phyloP scores from a whole-genome alignment of 345 rosid genomes.

The Linum usitatissimum region DNA sequence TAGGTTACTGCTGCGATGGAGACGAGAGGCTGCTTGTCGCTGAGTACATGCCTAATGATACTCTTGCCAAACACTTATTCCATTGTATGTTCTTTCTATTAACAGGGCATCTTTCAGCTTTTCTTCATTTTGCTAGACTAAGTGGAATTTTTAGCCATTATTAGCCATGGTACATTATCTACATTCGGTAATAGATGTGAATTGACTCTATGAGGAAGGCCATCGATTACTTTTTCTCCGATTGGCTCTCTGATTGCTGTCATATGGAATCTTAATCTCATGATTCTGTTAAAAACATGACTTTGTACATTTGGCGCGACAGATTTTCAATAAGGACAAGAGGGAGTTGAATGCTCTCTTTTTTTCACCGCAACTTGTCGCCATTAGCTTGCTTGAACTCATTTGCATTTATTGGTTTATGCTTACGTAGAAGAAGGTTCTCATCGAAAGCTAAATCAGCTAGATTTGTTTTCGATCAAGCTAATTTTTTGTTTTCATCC shows the following conservation, averaged over 20 bases:
- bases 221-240: neutral
- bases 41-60: constrained; percentile 80
- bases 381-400: neutral
- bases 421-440: neutral
- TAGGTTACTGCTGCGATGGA: constrained; percentile 91
- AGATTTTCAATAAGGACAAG: neutral
- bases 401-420: neutral
- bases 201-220: neutral
- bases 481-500: neutral
- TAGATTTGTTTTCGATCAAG: neutral
- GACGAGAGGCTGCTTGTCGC: constrained; percentile 91
- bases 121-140: neutral
- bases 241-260: neutral
- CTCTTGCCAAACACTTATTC: constrained; percentile 72
- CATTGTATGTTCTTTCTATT: constrained; percentile 51
- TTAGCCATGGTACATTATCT: neutral
- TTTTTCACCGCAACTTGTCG: neutral
- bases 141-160: neutral
- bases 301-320: neutral
- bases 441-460: neutral
- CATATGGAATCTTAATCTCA: neutral
- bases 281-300: neutral
- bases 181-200: neutral
- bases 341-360: neutral
- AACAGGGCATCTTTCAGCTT: neutral